Base-by-base conservation (phyloP, 108 stramenopile species). In the Bacterosira constricta region DNA sequence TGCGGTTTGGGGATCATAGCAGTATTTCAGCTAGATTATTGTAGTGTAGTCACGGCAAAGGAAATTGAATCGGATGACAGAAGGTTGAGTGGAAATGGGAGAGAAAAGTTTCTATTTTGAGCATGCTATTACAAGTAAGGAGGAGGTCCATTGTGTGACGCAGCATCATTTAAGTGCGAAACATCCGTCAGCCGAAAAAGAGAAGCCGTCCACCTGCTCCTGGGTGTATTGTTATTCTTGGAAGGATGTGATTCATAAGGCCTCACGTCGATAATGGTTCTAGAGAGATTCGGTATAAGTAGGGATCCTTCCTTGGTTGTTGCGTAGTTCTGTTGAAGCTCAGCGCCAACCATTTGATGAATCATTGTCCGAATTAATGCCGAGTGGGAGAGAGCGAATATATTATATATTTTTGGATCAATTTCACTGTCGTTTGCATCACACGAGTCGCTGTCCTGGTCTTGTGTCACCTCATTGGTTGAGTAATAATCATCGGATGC, bases 351-450 rank as follows among this genome's bases (percentile, higher is more conserved):
- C 69, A 83, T 78, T 54, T 71, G 65, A 36, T 69, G 55, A 30
- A 85, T 54, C 29, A 80, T 55, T 1, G 73, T 75, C 10, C 88
- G 85, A 27, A 89, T 67, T 6, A 80, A 54, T 9, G 81, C 85
- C 3, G 84, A 70, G 64, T 89, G 88, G 0, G 85, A 76, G 15
- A 89, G 39, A 1, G 82, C 85, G 42, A 86, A 77, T 6, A 88
- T 83, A 63, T 78, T 21, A 15, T 74, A 85, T 20, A 67, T 55
- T 31, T 50, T 66, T 29, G 66, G 39, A 9, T 18, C 42, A 26
- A 58, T 54, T 23, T 30, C n/a, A 45, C 37, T 47, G 41, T 53
- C 36, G 12, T 13, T 44, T 26, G 6, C 57, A 1, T 37, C 37
- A 57, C 39, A 66, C 29, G 34, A 25, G 63, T 65, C 58, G 23